These are phyloP conservation scores for Solanum lycopersicoides DNA, from an alignment of 257 asterid genomes.

Conservation along the genomic window DNA sequence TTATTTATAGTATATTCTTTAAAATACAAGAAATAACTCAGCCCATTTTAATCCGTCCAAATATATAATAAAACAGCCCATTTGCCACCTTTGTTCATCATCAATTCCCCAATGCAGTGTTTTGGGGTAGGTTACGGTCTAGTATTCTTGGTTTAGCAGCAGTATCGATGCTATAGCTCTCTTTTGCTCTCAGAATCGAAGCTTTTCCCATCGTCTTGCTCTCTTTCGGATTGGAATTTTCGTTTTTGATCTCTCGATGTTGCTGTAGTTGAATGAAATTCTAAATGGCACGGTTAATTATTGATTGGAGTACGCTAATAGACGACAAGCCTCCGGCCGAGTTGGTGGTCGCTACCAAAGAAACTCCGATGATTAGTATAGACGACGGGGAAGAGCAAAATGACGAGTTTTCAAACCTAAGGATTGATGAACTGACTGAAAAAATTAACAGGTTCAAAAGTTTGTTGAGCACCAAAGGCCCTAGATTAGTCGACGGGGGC, in stretches of 20 bases:
- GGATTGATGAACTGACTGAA: background rate
- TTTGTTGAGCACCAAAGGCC: background rate
- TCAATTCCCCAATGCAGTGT: background rate
- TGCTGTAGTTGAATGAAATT: background rate
- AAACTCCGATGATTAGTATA: background rate
- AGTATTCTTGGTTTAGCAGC: background rate
- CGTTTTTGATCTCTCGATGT: background rate
- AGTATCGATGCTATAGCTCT: background rate
- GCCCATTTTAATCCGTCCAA: background rate
- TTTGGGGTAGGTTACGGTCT: background rate
- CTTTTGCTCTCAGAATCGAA: background rate
- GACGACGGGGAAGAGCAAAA: background rate
- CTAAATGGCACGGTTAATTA: background rate
- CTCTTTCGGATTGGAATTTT: background rate
- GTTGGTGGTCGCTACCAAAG: slow-evolving; percentile 1
- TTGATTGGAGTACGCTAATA: slow-evolving; percentile 9
- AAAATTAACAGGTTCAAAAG: background rate
- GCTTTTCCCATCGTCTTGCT: background rate
- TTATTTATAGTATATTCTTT: no score
- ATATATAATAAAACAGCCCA: background rate
- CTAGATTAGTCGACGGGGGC: slow-evolving; percentile 13
- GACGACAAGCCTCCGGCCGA: slow-evolving; percentile 1
- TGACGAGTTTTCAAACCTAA: background rate
- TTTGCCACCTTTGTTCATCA: background rate
- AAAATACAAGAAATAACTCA: background rate